Evolutionary conservation across 106 monocot species (phyloP).

Genomic region (Dendrobium huoshanense): DNA sequence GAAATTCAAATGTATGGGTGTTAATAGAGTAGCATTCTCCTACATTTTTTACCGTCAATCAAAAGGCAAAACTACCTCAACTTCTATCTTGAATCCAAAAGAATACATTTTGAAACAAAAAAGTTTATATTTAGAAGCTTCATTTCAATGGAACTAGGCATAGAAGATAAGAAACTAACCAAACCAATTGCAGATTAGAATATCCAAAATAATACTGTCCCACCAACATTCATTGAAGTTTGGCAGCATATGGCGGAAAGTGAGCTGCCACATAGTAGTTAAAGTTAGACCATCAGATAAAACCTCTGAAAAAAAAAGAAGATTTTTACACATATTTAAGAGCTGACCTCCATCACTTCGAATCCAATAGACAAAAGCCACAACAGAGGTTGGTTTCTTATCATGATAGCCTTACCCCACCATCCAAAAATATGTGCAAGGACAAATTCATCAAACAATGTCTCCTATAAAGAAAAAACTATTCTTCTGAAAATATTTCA

Average conservation of each 20-base stretch:
- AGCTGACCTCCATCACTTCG: constrained; percentile 55
- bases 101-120: too few species aligned
- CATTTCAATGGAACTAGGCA: neutral
- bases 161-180: constrained; percentile 21
- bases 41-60: too few species aligned
- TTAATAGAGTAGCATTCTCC: too few species aligned
- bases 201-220: constrained; percentile 62
- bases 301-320: neutral
- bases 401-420: constrained; percentile 77
- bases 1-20: too few species aligned
- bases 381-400: constrained; percentile 52
- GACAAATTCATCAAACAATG: constrained; percentile 70
- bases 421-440: constrained; percentile 72
- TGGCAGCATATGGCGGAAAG: constrained; percentile 62
- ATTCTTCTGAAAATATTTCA: neutral
- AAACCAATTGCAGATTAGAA: constrained; percentile 60
- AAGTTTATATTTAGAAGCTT: neutral
- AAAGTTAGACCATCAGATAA: neutral
- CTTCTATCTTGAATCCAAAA: too few species aligned
- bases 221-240: constrained; percentile 79
- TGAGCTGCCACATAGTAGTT: constrained; percentile 28
- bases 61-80: too few species aligned
- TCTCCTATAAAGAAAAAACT: constrained; percentile 37
- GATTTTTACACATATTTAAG: neutral
- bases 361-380: constrained; percentile 70